Evolutionary conservation across 148 eudicot genomes (phyloP).

Genomic region (Spergularia bocconei): DNA sequence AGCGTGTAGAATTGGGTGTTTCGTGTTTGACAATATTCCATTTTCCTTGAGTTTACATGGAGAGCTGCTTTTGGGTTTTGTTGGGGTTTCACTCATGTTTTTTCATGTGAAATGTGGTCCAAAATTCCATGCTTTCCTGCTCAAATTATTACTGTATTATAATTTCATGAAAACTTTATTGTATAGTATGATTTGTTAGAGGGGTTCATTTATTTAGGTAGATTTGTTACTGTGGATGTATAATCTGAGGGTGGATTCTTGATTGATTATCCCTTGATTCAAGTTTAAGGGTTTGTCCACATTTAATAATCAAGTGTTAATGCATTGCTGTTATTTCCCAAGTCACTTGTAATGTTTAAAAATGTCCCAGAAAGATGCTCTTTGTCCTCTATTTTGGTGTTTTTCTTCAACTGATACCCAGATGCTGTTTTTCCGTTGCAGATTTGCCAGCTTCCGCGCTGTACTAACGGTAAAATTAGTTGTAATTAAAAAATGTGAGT

Average conservation of each 20-base stretch:
- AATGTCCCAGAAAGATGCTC: constrained; percentile 53
- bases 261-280: constrained; percentile 26
- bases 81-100: constrained; percentile 25
- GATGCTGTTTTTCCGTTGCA: constrained; percentile 72
- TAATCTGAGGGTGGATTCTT: constrained; percentile 36
- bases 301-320: background rate
- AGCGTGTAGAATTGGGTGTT: too few species aligned
- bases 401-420: constrained; percentile 58
- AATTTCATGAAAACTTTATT: background rate
- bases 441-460: constrained; percentile 40
- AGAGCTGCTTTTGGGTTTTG: constrained; percentile 56
- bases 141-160: background rate
- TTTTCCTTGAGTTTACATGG: constrained; percentile 42
- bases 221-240: constrained; percentile 32
- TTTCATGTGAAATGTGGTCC: constrained; percentile 18
- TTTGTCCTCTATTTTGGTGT: constrained; percentile 68
- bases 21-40: constrained; percentile 11
- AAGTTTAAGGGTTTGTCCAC: constrained; percentile 24
- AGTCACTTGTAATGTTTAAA: constrained; percentile 29
- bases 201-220: constrained; percentile 19
- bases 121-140: constrained; percentile 3
- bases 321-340: constrained; percentile 30
- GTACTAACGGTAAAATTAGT: constrained; percentile 29
- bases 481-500: constrained; percentile 11
- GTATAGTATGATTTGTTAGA: background rate